Percentiles rank a stretch among this genome's conserved stretches.
Conservation (phyloP, 495 filamentous ascomycete species). For the Lophium mytilinum region DNA sequence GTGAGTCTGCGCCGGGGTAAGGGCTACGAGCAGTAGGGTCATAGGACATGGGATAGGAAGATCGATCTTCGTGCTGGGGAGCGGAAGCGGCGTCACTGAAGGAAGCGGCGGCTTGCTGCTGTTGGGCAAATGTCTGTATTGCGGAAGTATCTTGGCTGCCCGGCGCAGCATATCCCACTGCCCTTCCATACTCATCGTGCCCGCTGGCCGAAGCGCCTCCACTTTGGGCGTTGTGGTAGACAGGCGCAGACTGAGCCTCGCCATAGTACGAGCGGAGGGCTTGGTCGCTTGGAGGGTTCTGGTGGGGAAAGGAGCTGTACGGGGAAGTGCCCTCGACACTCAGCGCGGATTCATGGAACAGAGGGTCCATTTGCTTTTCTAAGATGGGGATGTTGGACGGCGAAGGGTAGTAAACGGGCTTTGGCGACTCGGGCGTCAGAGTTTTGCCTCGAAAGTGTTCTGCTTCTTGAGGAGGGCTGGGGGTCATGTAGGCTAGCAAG, state of each 20-base stretch:
- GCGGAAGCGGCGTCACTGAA: constrained; percentile 18
- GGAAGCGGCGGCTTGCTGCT: constrained; percentile 9
- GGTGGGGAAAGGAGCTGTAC: constrained; percentile 15
- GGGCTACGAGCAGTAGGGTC: constrained; percentile 14
- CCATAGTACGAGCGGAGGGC: constrained; percentile 15
- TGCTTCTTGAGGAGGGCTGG: constrained; percentile 54
- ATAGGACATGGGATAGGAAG: constrained; percentile 19
- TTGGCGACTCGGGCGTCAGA: constrained; percentile 63
- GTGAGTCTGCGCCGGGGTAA: constrained; percentile 10
- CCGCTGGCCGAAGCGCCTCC: constrained; percentile 7
- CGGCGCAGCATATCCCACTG: constrained; percentile 6
- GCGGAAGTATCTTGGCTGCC: constrained; percentile 20
- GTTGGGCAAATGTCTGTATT: constrained; percentile 17
- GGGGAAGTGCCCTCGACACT: constrained; percentile 29
- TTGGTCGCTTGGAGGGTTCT: constrained; percentile 18
- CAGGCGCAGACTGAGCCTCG: constrained; percentile 13
- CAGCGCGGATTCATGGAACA: constrained; percentile 56
- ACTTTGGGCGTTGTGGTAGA: constrained; percentile 6
- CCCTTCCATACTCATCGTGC: constrained; percentile 7
- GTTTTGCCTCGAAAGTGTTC: constrained; percentile 60
- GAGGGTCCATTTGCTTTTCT: constrained; percentile 63
- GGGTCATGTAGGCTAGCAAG: constrained; percentile 48
- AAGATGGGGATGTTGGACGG: constrained; percentile 64
- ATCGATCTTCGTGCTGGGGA: constrained; percentile 17
- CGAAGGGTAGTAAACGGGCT: constrained; percentile 60